These are phyloP conservation scores for Cryptococcus hybrid DNA, from an alignment of 1,284 basidiomycete genomes.

Conservation along the genomic window DNA sequence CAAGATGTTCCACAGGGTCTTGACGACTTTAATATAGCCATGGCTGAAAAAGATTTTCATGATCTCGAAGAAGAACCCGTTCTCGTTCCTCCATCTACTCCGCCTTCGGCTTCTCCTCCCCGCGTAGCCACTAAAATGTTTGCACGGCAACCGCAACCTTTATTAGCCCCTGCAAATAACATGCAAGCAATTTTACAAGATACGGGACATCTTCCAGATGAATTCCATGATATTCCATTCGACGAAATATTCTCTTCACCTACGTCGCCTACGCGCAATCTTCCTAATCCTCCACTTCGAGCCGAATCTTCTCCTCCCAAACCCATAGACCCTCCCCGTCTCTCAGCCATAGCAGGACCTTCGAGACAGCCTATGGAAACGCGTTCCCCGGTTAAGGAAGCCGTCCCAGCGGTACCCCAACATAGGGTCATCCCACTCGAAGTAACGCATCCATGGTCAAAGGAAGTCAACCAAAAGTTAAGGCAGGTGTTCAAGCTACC, in stretches of 20 bases:
- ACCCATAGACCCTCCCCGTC: conserved; percentile 6
- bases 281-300: conserved; percentile 1
- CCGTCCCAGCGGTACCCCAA: not conserved
- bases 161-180: not conserved
- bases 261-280: conserved; percentile 3
- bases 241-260: conserved; percentile 34
- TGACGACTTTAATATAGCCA: conserved; percentile 26
- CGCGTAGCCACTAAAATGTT: not conserved
- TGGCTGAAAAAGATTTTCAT: conserved; percentile 21
- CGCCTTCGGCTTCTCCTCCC: conserved; percentile 23
- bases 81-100: not conserved
- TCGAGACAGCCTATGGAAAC: not conserved
- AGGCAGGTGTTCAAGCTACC: conserved; percentile 65
- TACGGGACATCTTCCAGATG: not conserved
- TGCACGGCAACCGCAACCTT: not conserved
- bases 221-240: conserved; percentile 19
- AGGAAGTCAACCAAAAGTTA: conserved; percentile 64
- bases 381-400: not conserved
- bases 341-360: too few species aligned
- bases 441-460: conserved; percentile 52
- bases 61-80: conserved; percentile 17
- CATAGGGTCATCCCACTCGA: conserved; percentile 23
- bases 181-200: not conserved
- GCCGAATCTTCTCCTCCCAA: conserved; percentile 13
- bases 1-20: conserved; percentile 9